Percentiles rank a stretch among this genome's conserved stretches.
Conservation (phyloP, 2,329 filamentous ascomycete genomes). For the Penicillium thymicola region DNA sequence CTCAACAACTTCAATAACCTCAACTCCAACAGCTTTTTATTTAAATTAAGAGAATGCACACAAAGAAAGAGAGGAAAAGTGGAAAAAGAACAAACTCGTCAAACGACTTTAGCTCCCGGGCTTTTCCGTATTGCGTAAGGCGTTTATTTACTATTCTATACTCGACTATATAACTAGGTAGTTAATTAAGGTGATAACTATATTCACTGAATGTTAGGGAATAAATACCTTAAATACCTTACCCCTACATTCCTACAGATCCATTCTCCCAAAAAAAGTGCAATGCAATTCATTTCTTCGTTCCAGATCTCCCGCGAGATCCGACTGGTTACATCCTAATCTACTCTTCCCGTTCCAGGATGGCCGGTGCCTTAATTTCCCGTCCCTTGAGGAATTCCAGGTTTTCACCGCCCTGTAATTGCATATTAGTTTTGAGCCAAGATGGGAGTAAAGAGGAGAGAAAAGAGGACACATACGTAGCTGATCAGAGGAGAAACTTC, state of each 20-base stretch:
- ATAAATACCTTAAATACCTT: neutral
- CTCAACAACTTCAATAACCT: constrained; percentile 6
- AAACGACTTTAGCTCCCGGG: constrained; percentile 36
- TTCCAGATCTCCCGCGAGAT: constrained; percentile 10
- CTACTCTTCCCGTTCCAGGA: constrained; percentile 59
- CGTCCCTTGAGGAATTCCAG: constrained; percentile 58
- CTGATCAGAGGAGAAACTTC: constrained; percentile 92
- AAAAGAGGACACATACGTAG: constrained; percentile 67
- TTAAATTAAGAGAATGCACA: constrained; percentile 10
- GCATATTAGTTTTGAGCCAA: constrained; percentile 10
- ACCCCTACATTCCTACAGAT: constrained; percentile 19
- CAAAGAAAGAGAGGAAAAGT: constrained; percentile 14
- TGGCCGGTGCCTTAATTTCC: constrained; percentile 61
- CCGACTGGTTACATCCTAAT: constrained; percentile 8
- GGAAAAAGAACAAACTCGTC: constrained; percentile 23
- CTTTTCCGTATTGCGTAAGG: constrained; percentile 41
- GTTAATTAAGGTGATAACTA: neutral
- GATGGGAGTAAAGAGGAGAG: neutral
- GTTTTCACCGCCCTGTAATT: constrained; percentile 57
- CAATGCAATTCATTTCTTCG: constrained; percentile 24
- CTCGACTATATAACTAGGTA: no score
- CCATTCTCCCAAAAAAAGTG: constrained; percentile 12
- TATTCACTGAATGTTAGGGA: neutral
- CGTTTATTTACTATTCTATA: neutral
- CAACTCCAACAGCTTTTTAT: neutral